These are phyloP conservation scores for Magnolia kwangsiensis DNA, from an alignment of 164 flowering plant species.

Conservation along the genomic window DNA sequence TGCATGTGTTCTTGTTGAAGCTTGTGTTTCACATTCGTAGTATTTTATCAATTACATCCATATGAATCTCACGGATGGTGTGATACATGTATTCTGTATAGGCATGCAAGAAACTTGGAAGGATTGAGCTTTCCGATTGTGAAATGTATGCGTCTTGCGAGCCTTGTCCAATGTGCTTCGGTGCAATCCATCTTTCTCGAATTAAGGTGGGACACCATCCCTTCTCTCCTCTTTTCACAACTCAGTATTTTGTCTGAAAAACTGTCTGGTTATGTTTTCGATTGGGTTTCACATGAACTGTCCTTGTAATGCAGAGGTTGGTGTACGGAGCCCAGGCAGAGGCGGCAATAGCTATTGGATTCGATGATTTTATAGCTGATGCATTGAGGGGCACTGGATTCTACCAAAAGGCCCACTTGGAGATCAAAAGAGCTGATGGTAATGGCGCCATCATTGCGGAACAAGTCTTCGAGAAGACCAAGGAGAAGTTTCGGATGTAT, in stretches of 20 bases:
- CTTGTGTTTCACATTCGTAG: neutral
- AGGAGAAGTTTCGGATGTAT: slow-evolving; percentile 70
- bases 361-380: slow-evolving; percentile 96
- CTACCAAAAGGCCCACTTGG: slow-evolving; percentile 78
- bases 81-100: slow-evolving; percentile 19
- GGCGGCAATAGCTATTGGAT: slow-evolving; percentile 94
- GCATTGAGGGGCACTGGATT: slow-evolving; percentile 87
- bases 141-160: slow-evolving; percentile 94
- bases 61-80: neutral
- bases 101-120: slow-evolving; percentile 89
- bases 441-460: slow-evolving; percentile 74
- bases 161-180: slow-evolving; percentile 99
- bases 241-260: neutral
- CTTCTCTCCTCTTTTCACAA: neutral
- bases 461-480: slow-evolving; percentile 94
- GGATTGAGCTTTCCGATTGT: slow-evolving; percentile 78
- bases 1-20: neutral
- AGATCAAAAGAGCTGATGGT: slow-evolving; percentile 91
- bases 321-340: slow-evolving; percentile 97
- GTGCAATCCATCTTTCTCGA: slow-evolving; percentile 92
- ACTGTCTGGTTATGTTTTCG: neutral
- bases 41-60: neutral
- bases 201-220: slow-evolving; percentile 51
- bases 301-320: slow-evolving; percentile 52
- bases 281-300: neutral